Percentiles rank a stretch among this genome's conserved stretches.
These are phyloP conservation scores for Penicillium sp. DNA, from an alignment of 2,329 filamentous ascomycete genomes.

Conservation along the genomic window DNA sequence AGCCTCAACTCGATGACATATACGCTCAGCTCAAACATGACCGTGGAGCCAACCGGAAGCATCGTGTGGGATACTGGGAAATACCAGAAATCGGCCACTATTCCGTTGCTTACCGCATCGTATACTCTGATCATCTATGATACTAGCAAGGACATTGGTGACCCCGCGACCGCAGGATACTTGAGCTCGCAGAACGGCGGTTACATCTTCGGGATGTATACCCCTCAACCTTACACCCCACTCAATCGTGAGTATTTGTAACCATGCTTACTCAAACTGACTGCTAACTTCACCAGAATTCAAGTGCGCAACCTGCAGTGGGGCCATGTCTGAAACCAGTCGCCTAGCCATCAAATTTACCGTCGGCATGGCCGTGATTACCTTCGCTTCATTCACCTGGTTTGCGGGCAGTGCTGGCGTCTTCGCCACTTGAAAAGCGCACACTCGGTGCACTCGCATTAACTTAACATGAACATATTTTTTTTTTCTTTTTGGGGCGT, in stretches of 20 bases:
- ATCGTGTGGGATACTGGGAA: conserved; percentile 61
- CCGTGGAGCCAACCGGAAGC: conserved; percentile 50
- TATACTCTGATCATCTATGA: conserved; percentile 66
- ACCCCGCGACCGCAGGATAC: conserved; percentile 55
- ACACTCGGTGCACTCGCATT: not conserved
- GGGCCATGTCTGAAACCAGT: conserved; percentile 53
- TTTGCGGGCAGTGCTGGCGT: conserved; percentile 46
- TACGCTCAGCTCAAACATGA: conserved; percentile 61
- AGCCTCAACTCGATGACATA: conserved; percentile 58
- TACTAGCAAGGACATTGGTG: conserved; percentile 51
- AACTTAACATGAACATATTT: conserved; percentile 22
- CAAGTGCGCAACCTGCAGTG: conserved; percentile 57
- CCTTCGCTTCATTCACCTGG: conserved; percentile 57
- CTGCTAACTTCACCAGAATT: conserved; percentile 43
- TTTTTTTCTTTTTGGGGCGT: conserved; percentile 10
- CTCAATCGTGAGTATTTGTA: conserved; percentile 45
- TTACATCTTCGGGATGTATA: conserved; percentile 64
- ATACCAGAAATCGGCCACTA: conserved; percentile 50
- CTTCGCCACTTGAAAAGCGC: conserved; percentile 24
- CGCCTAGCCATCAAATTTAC: conserved; percentile 56
- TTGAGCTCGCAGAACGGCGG: conserved; percentile 51
- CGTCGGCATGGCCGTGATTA: conserved; percentile 55
- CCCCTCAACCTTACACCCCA: conserved; percentile 51
- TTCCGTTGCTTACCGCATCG: conserved; percentile 56
- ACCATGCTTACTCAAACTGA: not conserved